Conservation (phyloP, 495 filamentous ascomycete genomes). For the Penicillium cinerascens region DNA sequence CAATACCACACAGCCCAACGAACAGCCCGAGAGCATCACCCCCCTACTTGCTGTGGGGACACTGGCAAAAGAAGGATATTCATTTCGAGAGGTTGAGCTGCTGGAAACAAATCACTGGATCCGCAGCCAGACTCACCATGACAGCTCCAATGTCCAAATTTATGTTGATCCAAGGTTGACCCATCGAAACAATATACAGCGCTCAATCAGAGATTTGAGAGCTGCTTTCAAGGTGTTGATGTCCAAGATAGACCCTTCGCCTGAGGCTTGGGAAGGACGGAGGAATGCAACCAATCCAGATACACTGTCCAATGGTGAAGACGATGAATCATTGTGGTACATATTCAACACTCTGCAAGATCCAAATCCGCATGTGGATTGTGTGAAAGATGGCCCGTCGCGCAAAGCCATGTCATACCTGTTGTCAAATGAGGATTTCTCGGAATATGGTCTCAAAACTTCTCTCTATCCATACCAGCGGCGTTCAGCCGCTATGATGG, state of each 20-base stretch:
- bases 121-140: slow-evolving; percentile 12
- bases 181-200: slow-evolving; percentile 45
- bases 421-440: slow-evolving; percentile 36
- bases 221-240: slow-evolving; percentile 51
- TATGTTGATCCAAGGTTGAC: slow-evolving; percentile 68
- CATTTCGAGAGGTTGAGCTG: slow-evolving; percentile 17
- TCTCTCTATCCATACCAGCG: slow-evolving; percentile 75
- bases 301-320: slow-evolving; percentile 4
- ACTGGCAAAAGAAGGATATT: slow-evolving; percentile 3
- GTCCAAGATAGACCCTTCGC: slow-evolving; percentile 53
- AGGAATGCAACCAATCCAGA: not conserved
- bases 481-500: slow-evolving; percentile 78
- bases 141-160: slow-evolving; percentile 44
- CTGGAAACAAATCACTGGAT: slow-evolving; percentile 36
- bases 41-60: slow-evolving; percentile 15
- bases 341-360: slow-evolving; percentile 84
- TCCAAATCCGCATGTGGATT: slow-evolving; percentile 55
- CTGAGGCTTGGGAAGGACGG: slow-evolving; percentile 54
- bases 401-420: slow-evolving; percentile 61
- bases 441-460: slow-evolving; percentile 61
- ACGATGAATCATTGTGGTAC: slow-evolving; percentile 67
- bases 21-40: not conserved
- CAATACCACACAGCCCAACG: not conserved
- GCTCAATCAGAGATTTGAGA: slow-evolving; percentile 38
- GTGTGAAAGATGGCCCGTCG: slow-evolving; percentile 53